Conservation (phyloP, 805 yeast species). For the Ogataea trehaloabstinens region DNA sequence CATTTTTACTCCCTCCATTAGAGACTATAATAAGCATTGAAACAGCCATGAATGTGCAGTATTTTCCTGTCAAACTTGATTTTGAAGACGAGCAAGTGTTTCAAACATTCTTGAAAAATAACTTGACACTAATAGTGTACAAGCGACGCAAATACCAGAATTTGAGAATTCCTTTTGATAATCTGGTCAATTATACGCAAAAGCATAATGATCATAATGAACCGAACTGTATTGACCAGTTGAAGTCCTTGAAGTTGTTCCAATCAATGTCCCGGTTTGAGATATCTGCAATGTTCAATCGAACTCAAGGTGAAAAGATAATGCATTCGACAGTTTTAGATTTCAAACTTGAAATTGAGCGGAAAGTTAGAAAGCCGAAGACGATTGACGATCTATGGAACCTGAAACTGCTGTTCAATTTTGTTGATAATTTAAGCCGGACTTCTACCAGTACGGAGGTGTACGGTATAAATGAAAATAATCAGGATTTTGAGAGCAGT, state of each 20-base stretch:
- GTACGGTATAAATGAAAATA: conserved; percentile 15
- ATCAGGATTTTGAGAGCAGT: neutral
- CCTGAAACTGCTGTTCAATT: conserved; percentile 58
- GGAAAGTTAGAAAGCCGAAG: conserved; percentile 40
- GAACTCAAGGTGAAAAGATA: conserved; percentile 14
- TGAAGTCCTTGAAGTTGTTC: conserved; percentile 21
- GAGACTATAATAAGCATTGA: conserved; percentile 46
- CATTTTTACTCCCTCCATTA: conserved; percentile 67
- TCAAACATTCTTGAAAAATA: conserved; percentile 38
- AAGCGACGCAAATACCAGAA: conserved; percentile 41
- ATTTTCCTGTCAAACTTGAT: conserved; percentile 46
- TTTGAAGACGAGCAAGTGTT: conserved; percentile 38
- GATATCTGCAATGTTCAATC: conserved; percentile 11
- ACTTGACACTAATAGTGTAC: conserved; percentile 51
- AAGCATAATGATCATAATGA: conserved; percentile 3
- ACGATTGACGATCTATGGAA: conserved; percentile 62
- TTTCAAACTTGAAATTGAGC: conserved; percentile 49
- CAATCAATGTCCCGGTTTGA: conserved; percentile 23
- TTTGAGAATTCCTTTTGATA: conserved; percentile 20
- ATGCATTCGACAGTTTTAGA: conserved; percentile 49
- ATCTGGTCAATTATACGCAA: conserved; percentile 11
- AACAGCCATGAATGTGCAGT: conserved; percentile 38
- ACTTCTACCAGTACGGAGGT: neutral
- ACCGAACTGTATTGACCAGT: conserved; percentile 7
- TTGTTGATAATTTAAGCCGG: conserved; percentile 40